phyloP scores from a whole-genome alignment of 225 moss, liverwort and hornwort species.

The Physcomitrellopsis africana region DNA sequence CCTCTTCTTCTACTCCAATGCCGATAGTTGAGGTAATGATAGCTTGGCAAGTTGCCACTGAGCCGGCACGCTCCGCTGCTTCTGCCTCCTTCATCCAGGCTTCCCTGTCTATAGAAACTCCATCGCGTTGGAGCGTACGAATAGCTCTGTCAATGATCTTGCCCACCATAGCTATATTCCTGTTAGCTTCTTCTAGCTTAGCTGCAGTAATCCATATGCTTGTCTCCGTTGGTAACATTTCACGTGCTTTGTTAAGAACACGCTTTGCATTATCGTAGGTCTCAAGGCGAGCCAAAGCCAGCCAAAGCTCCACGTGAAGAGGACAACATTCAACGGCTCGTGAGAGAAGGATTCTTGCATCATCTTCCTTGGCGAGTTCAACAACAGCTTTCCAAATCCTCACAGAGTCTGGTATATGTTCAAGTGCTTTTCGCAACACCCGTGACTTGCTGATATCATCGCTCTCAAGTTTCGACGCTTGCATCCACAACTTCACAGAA shows the following conservation, averaged over 20 bases:
- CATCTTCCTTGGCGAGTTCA: constrained; percentile 92
- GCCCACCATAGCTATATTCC: constrained; percentile 70
- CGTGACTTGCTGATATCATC: constrained; percentile 77
- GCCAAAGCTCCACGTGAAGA: constrained; percentile 93
- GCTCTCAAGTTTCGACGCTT: constrained; percentile 54
- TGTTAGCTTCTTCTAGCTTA: constrained; percentile 90
- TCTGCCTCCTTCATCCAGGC: constrained; percentile 99
- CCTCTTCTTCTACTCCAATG: constrained; percentile 96
- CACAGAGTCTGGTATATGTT: constrained; percentile 94
- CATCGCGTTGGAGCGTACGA: constrained; percentile 70
- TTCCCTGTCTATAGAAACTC: constrained; percentile 85
- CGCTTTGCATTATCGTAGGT: constrained; percentile 89
- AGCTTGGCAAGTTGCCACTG: constrained; percentile 78
- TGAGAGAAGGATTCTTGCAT: constrained; percentile 83
- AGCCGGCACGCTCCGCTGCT: constrained; percentile 85
- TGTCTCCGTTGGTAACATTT: constrained; percentile 78
- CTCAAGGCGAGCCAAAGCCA: constrained; percentile 86
- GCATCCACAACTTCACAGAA: constrained; percentile 99
- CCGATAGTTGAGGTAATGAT: constrained; percentile 88
- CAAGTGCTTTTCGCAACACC: constrained; percentile 85
- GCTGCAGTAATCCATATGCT: constrained; percentile 97
- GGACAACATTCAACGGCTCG: constrained; percentile 94
- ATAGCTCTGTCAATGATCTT: constrained; percentile 85
- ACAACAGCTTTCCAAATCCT: constrained; percentile 96
- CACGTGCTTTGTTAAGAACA: constrained; percentile 85